These are phyloP conservation scores for Tetragonia tetragonoides DNA, from an alignment of 148 eudicot species.

Conservation along the genomic window DNA sequence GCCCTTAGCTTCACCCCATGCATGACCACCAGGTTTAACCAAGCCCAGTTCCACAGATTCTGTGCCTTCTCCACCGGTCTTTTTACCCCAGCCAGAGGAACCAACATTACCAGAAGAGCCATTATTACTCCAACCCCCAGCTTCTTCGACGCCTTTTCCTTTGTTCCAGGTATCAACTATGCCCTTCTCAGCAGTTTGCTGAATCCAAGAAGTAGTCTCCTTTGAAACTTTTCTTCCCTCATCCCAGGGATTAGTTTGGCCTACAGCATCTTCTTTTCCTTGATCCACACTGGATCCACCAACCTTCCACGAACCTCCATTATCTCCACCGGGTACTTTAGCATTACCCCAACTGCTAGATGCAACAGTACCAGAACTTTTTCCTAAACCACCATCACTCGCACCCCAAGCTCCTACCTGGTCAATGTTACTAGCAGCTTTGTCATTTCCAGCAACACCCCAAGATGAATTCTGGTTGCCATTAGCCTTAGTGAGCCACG, in stretches of 20 bases:
- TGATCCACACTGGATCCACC: slow-evolving; percentile 24
- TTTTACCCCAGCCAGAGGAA: slow-evolving; percentile 14
- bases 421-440: slow-evolving; percentile 20
- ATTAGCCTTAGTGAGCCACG: slow-evolving; percentile 3
- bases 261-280: background rate
- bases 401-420: slow-evolving; percentile 32
- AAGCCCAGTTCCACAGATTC: slow-evolving; percentile 6
- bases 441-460: background rate
- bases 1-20: slow-evolving; percentile 36
- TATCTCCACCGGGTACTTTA: slow-evolving; percentile 7
- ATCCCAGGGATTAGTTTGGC: slow-evolving; percentile 14
- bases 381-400: slow-evolving; percentile 15
- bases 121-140: background rate
- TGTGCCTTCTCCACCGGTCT: background rate
- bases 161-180: slow-evolving; percentile 20
- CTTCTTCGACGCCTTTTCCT: slow-evolving; percentile 2
- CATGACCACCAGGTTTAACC: slow-evolving; percentile 19
- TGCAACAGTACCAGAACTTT: slow-evolving; percentile 16
- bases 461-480: slow-evolving; percentile 15
- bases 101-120: slow-evolving; percentile 5
- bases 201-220: slow-evolving; percentile 3
- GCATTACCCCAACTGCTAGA: slow-evolving; percentile 29
- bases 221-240: background rate
- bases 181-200: slow-evolving; percentile 1
- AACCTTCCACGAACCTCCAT: slow-evolving; percentile 25